Base-by-base conservation (phyloP, 805 yeast species). In the Candida xiaguanensis region DNA sequence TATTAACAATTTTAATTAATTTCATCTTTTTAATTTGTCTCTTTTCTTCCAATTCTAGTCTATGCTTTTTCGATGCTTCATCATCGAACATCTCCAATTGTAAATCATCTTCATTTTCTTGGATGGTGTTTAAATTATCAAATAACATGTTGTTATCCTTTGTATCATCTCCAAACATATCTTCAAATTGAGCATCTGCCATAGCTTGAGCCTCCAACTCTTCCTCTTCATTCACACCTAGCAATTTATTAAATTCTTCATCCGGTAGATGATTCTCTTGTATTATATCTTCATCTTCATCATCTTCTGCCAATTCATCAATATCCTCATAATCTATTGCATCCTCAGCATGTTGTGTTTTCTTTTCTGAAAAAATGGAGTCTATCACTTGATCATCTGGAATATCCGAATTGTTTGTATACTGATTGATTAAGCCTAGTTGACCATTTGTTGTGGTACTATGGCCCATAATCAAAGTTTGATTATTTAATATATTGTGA, bases 241-340 rank as follows among this genome's bases (percentile, higher is more conserved):
- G 24, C n/a, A 48, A 34, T 22, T 42, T 45, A 19, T 51, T 57
- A 15, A 55, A 63, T n/a, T 54, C 70, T 17, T 47, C 57, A 11
- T 36, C 44, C 8, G 9, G 48, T 38, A 31, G 38, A 20, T 37
- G n/a, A 16, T 40, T 36, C 13, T 8, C 5, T 18, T 26, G 16
- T 33, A 17, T 20, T 31, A 23, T 31, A 22, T 38, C 45, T 33
- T 47, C 48, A 30, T 42, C 70, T 2, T 61, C 51, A 40, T 86
- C 95, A 33, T 50, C 54, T 17, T 90, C 97, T 0, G 97, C 97
- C 35, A 90, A 67, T 59, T 90, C 97, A 49, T 90, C 97, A 52
- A 86, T 95, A 56, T 87, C 96, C 53, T 87, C 96, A 56, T 85
- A 91, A 59, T 91, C 98, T 23, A 89, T 69, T 8, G 99, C 99